Percentiles rank a stretch among this genome's conserved stretches.
Evolutionary conservation across 148 eudicot genomes (phyloP).

Genomic region (Arbutus unedo): DNA sequence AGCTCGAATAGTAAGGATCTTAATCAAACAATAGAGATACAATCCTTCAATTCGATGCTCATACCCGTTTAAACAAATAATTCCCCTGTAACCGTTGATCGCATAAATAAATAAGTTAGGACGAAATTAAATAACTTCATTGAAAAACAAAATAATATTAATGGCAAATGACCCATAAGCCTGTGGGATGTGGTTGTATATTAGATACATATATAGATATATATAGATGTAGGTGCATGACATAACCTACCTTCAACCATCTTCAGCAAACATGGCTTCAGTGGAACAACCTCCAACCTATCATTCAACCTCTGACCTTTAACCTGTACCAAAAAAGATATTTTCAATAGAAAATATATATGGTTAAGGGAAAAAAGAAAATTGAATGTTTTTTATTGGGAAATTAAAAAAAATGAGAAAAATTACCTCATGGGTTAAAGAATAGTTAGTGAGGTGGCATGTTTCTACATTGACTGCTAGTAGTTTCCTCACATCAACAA

Average conservation of each 20-base stretch:
- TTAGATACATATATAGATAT: not conserved
- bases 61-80: not conserved
- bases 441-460: constrained; percentile 83
- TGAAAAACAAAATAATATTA: not conserved
- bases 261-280: constrained; percentile 78
- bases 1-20: too few species aligned
- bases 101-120: not conserved
- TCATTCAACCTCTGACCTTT: constrained; percentile 72
- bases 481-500: constrained; percentile 79
- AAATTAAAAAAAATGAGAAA: not conserved
- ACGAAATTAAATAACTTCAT: not conserved
- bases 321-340: constrained; percentile 39
- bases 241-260: constrained; percentile 94
- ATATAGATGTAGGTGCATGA: not conserved
- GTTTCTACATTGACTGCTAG: constrained; percentile 80
- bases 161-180: constrained; percentile 4
- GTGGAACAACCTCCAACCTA: constrained; percentile 61
- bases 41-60: not conserved
- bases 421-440: constrained; percentile 82
- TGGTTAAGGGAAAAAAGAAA: not conserved
- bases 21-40: too few species aligned
- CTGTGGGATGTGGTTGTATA: not conserved
- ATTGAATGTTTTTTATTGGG: not conserved
- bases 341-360: not conserved
- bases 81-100: not conserved